Evolutionary conservation across 1,284 basidiomycete species (phyloP).

Genomic region (Ceratobasidium sp.): DNA sequence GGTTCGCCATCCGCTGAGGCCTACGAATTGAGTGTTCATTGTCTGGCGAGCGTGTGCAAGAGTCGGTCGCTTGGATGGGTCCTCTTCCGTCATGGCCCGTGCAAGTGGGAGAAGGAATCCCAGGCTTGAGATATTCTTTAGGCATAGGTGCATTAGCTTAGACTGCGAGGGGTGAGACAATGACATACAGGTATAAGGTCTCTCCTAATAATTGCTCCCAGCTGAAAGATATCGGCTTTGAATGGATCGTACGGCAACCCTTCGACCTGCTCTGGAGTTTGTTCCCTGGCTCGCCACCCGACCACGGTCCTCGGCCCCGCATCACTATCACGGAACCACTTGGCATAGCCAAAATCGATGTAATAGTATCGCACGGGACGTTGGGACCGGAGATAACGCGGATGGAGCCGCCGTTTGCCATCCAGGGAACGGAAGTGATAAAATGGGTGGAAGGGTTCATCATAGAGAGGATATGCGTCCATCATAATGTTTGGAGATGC

Average conservation of each 20-base stretch:
- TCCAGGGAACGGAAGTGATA: not conserved
- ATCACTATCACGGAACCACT: no score
- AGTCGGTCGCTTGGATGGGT: constrained; percentile 20
- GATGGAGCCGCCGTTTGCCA: not conserved
- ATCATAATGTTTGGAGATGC: constrained; percentile 28
- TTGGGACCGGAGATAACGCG: not conserved
- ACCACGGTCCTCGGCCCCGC: no score
- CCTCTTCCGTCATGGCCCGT: constrained; percentile 18
- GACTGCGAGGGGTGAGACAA: not conserved
- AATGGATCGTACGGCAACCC: constrained; percentile 17
- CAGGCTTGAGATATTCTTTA: not conserved
- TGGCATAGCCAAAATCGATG: no score
- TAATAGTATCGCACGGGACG: no score
- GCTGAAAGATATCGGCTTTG: constrained; percentile 19
- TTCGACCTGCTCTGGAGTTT: constrained; percentile 17
- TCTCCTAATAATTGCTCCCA: constrained; percentile 14
- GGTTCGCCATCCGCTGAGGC: constrained; percentile 15
- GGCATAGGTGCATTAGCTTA: not conserved
- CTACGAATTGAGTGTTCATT: constrained; percentile 13
- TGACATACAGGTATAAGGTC: constrained; percentile 29
- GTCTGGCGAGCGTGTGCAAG: constrained; percentile 6
- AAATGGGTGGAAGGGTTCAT: constrained; percentile 32
- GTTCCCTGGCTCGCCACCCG: no score
- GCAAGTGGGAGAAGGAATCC: no score
- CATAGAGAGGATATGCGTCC: constrained; percentile 26